phyloP scores from a whole-genome alignment of 2,329 filamentous ascomycete species.

The Sphaerulina vaccinii region DNA sequence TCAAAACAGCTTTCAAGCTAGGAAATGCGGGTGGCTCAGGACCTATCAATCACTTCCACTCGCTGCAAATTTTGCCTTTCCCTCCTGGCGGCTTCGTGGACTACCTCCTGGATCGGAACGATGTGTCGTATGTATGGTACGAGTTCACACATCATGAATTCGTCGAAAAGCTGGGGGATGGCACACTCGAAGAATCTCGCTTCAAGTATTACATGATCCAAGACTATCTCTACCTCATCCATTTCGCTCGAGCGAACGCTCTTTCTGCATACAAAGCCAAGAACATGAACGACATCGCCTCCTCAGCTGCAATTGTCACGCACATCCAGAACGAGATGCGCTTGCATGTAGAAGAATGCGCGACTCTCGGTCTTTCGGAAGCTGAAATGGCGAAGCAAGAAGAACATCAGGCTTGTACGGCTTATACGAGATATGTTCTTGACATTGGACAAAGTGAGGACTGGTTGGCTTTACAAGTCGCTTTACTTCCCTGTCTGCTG shows the following conservation, averaged over 20 bases:
- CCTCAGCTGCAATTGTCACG: constrained; percentile 68
- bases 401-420: constrained; percentile 75
- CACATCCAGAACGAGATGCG: constrained; percentile 78
- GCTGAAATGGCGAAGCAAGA: constrained; percentile 69
- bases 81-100: constrained; percentile 75
- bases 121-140: constrained; percentile 73
- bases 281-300: constrained; percentile 68
- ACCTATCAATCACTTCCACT: constrained; percentile 78
- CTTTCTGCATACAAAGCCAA: constrained; percentile 83
- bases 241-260: constrained; percentile 84
- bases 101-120: constrained; percentile 72
- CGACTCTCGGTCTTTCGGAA: constrained; percentile 72
- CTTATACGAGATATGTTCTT: constrained; percentile 78
- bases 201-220: constrained; percentile 91
- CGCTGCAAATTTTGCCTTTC: constrained; percentile 66
- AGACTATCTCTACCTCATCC: constrained; percentile 85
- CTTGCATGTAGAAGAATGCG: constrained; percentile 80
- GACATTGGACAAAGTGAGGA: constrained; percentile 86
- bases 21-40: constrained; percentile 62
- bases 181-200: constrained; percentile 68
- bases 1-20: constrained; percentile 61
- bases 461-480: constrained; percentile 81
- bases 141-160: constrained; percentile 79
- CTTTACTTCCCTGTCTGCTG: constrained; percentile 82
- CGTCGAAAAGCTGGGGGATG: constrained; percentile 71